Percentiles rank a stretch among this genome's conserved stretches.
These are phyloP conservation scores for Sporothrix schenckii DNA, from an alignment of 2,329 filamentous ascomycete genomes.

Conservation along the genomic window DNA sequence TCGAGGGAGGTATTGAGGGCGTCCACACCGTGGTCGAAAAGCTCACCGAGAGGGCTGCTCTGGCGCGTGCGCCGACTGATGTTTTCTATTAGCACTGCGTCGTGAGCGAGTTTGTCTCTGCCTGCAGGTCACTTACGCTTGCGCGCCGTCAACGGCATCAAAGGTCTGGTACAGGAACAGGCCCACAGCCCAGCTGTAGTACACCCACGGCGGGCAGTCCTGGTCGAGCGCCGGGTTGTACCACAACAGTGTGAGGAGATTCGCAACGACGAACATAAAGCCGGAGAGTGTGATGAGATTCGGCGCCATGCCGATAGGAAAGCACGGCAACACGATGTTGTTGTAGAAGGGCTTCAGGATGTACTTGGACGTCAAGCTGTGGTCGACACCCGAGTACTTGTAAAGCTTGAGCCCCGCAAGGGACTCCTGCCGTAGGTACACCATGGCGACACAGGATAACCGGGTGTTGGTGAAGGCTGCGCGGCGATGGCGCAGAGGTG, in stretches of 20 bases:
- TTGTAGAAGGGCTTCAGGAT: slow-evolving; percentile 98
- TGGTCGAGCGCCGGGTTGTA: slow-evolving; percentile 93
- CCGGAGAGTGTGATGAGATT: slow-evolving; percentile 87
- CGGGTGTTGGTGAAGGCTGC: neutral
- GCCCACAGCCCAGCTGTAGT: slow-evolving; percentile 85
- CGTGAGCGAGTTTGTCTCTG: too few species aligned
- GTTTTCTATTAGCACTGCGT: neutral
- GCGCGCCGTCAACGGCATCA: slow-evolving; percentile 91
- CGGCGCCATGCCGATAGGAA: slow-evolving; percentile 93
- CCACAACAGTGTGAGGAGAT: slow-evolving; percentile 90
- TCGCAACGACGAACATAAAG: slow-evolving; percentile 85
- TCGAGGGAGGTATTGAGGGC: slow-evolving; percentile 95
- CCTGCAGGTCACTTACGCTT: slow-evolving; percentile 67
- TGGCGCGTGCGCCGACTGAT: slow-evolving; percentile 80
- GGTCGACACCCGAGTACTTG: slow-evolving; percentile 92
- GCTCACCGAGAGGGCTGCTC: slow-evolving; percentile 89
- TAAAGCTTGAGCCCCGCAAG: slow-evolving; percentile 88
- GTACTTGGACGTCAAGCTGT: slow-evolving; percentile 86
- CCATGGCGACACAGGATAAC: slow-evolving; percentile 60
- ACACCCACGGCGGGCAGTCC: slow-evolving; percentile 94
- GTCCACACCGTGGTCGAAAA: slow-evolving; percentile 97
- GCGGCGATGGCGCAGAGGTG: neutral
- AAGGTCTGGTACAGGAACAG: slow-evolving; percentile 98
- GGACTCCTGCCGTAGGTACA: slow-evolving; percentile 91
- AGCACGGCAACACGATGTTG: slow-evolving; percentile 88